Evolutionary conservation across 2,329 filamentous ascomycete species (phyloP), one percentile per base, ranked within the genome.

Genomic region (Dryadomyces quercus-mongolicae): DNA sequence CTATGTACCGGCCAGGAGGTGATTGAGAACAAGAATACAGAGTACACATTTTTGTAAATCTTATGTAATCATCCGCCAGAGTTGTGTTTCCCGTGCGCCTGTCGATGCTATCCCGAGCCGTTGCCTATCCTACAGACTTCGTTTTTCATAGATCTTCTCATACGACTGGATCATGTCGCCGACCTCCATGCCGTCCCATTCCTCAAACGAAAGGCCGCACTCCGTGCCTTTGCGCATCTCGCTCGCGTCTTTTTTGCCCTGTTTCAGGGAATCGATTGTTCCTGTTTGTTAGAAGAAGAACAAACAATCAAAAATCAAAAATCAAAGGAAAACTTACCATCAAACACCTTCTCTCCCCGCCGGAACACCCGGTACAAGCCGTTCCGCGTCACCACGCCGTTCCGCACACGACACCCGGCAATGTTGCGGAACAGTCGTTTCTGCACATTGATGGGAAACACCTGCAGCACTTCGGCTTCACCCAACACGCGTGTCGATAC

Each of bases 181-280:
- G 15, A 82, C 74, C 63, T 84, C 68, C 65, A 97, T 86, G 21
- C 82, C 86, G 49, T 85, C 76, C 82, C 89, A 98, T 36, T 75
- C 78, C 3, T 85, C 82, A 63, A 98, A 92, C 52, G 81, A 83
- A 60, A 98, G 84, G 60, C 93, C 93, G 63, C 93, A 98, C 69
- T 98, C 93, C n/a, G 78, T 81, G 56, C 90, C 91, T 70, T 95
- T 97, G 63, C 82, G 83, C 82, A 95, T 93, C 64, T 95, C 88
- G 48, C 75, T 74, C 34, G 93, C 87, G 60, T 96, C 88, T 67
- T 94, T 94, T 76, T 97, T 96, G 67, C 86, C 82, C 63, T 94
- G 87, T 72, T 93, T 96, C 56, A 98, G 80, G 1, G 88, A 88
- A 18, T 81, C 77, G 46, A 97, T 80, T 52, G 77, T 77, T 60